These are phyloP conservation scores for Paracamarosporium sp. DNA, from an alignment of 2,329 filamentous ascomycete genomes.

Conservation along the genomic window DNA sequence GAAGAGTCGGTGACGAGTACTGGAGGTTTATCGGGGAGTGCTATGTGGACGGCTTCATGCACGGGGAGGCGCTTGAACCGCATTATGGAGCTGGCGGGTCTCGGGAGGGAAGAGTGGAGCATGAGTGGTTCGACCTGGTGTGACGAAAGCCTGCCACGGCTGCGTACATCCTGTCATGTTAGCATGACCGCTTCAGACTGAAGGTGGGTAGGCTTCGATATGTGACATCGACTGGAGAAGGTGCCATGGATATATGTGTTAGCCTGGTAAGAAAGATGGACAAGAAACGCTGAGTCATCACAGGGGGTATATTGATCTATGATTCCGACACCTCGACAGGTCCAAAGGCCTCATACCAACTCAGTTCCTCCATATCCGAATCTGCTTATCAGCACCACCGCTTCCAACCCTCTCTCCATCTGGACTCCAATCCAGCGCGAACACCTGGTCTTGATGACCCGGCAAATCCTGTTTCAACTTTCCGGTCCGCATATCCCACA, in stretches of 20 bases:
- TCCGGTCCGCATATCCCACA: slow-evolving; percentile 88
- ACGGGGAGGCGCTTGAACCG: slow-evolving; percentile 7
- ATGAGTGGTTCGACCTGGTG: slow-evolving; percentile 13
- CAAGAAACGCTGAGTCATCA: neutral
- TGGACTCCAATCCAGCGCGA: slow-evolving; percentile 92
- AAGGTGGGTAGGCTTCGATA: too few relatives aligned
- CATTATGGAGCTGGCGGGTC: neutral
- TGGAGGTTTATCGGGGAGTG: slow-evolving; percentile 6
- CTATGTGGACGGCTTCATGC: slow-evolving; percentile 12
- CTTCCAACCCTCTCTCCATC: slow-evolving; percentile 89
- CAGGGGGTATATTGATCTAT: neutral
- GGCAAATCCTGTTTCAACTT: slow-evolving; percentile 85
- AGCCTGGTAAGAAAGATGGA: neutral
- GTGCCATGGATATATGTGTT: too few relatives aligned
- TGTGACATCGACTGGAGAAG: too few relatives aligned
- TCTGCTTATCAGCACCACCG: slow-evolving; percentile 87
- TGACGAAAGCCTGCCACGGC: too few relatives aligned
- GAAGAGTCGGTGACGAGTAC: slow-evolving; percentile 2
- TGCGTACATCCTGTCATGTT: too few relatives aligned
- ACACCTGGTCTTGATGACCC: slow-evolving; percentile 91
- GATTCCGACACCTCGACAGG: neutral
- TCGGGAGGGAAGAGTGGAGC: neutral
- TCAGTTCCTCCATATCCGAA: slow-evolving; percentile 70
- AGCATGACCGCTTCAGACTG: too few relatives aligned
- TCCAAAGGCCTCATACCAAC: neutral